These are phyloP conservation scores for Chenopodium quinoa DNA, from an alignment of 148 eudicot genomes.

Conservation along the genomic window DNA sequence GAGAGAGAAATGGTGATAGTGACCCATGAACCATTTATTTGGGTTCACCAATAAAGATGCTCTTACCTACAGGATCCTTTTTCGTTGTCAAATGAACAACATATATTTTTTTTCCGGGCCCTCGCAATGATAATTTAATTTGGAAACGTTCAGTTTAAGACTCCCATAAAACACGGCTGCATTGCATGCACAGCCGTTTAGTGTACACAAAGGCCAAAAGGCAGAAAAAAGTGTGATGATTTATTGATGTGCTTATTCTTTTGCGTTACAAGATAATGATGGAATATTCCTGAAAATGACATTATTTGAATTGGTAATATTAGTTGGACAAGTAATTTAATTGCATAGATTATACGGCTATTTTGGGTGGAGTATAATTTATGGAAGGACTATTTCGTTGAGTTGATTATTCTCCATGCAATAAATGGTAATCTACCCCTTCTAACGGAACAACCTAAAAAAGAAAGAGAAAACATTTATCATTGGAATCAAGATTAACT, in stretches of 20 bases:
- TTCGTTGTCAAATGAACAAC: background rate
- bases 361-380: background rate
- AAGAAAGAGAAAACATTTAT: background rate
- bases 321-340: background rate
- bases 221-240: background rate
- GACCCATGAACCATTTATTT: no score
- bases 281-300: slow-evolving; percentile 11
- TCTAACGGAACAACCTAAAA: background rate
- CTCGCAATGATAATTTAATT: background rate
- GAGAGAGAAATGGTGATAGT: no score
- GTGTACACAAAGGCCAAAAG: slow-evolving; percentile 12
- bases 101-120: background rate
- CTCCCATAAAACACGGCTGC: background rate
- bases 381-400: background rate
- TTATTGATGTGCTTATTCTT: background rate
- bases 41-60: no score
- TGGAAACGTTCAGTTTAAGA: background rate
- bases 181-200: slow-evolving; percentile 1
- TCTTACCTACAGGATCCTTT: background rate
- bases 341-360: background rate
- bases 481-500: no score
- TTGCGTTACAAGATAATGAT: background rate
- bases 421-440: background rate
- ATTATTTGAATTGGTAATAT: background rate
- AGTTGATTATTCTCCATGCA: background rate